These are phyloP conservation scores for Agapanthus africanus DNA, from an alignment of 106 monocot species.

Conservation along the genomic window DNA sequence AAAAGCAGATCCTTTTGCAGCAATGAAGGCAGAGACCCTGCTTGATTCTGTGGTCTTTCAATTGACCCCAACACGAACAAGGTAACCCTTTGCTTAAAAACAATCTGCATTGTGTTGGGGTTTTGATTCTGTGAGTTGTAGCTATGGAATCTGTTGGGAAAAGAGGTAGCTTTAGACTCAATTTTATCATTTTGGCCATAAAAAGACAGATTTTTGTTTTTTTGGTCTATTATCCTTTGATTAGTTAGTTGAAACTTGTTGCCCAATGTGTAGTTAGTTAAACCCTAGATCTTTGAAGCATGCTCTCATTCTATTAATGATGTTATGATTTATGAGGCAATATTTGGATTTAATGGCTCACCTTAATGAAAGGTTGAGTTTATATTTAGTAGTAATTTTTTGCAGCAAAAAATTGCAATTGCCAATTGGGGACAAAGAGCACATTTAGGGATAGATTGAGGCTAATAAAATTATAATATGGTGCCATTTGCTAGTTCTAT, in stretches of 20 bases:
- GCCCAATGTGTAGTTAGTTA: too few species aligned
- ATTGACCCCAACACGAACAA: slow-evolving; percentile 83
- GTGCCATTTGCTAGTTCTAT: too few species aligned
- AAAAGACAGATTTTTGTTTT: neutral
- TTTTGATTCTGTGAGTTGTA: neutral
- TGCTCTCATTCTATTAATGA: too few species aligned
- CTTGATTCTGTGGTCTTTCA: slow-evolving; percentile 76
- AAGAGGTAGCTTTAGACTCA: neutral
- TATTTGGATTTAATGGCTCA: too few species aligned
- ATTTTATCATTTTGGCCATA: neutral
- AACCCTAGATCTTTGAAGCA: too few species aligned
- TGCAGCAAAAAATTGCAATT: too few species aligned
- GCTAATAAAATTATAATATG: too few species aligned
- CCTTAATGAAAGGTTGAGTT: too few species aligned
- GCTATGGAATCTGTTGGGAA: neutral
- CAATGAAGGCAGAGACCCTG: slow-evolving; percentile 53
- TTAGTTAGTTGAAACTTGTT: neutral
- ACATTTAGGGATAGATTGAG: too few species aligned
- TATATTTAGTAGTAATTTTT: too few species aligned
- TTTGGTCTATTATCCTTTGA: neutral
- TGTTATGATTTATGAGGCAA: too few species aligned
- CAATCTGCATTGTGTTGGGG: neutral
- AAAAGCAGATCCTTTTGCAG: slow-evolving; percentile 1
- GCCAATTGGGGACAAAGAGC: too few species aligned
- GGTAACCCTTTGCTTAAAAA: slow-evolving; percentile 24